Evolutionary conservation across 331 rosid genomes (phyloP).

Genomic region (Prunus yedoensis): DNA sequence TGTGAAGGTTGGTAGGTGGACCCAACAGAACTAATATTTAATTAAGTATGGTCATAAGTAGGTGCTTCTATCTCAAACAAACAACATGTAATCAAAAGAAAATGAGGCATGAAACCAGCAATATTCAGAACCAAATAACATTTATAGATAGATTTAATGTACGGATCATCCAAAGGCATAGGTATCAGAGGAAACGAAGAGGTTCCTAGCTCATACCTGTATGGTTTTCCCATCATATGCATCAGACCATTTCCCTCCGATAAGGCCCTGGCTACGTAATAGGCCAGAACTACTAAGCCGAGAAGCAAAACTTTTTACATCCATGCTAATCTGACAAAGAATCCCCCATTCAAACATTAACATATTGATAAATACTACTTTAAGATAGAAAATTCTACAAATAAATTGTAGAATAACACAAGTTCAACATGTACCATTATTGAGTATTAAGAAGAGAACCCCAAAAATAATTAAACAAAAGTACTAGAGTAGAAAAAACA

Average conservation of each 20-base stretch:
- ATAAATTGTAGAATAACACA: neutral
- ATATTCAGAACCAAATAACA: neutral
- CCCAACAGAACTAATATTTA: neutral
- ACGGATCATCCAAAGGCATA: neutral
- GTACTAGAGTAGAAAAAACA: neutral
- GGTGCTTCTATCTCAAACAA: neutral
- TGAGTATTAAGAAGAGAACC: neutral
- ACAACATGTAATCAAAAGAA: neutral
- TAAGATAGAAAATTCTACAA: neutral
- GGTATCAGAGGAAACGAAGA: neutral
- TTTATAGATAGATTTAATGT: neutral
- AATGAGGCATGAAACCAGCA: neutral
- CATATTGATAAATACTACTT: neutral
- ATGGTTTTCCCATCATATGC: constrained; percentile 83
- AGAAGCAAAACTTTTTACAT: constrained; percentile 49
- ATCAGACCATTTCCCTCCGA: constrained; percentile 88
- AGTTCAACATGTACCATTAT: neutral
- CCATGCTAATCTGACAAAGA: constrained; percentile 61
- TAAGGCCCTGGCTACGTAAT: constrained; percentile 81
- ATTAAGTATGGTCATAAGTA: neutral
- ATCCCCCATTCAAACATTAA: constrained; percentile 17
- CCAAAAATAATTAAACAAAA: neutral
- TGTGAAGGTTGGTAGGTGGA: neutral
- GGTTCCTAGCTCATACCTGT: constrained; percentile 42
- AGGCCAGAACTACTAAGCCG: constrained; percentile 68